Evolutionary conservation across 176 grass and related monocot species (phyloP).

Genomic region (Thinopyrum elongatum): DNA sequence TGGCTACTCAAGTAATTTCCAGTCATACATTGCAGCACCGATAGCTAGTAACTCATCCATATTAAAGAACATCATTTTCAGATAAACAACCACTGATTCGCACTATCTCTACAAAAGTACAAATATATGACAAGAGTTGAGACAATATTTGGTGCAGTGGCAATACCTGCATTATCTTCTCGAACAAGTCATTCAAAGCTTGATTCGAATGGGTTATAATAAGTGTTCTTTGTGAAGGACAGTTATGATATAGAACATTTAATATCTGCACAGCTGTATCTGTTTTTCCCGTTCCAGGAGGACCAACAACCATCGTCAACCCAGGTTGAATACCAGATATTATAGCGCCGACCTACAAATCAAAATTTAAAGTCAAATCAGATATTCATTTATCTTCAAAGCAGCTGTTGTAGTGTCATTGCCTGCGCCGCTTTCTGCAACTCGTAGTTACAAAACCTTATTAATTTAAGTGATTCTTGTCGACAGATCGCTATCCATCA

Average conservation of each 20-base stretch:
- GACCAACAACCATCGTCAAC: slow-evolving; percentile 98
- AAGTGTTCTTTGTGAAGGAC: slow-evolving; percentile 93
- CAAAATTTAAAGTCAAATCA: slow-evolving; percentile 25
- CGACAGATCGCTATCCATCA: background rate
- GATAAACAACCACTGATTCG: slow-evolving; percentile 10
- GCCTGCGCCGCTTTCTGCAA: background rate
- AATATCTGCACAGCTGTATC: slow-evolving; percentile 99
- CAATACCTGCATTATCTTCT: slow-evolving; percentile 99
- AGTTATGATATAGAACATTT: slow-evolving; percentile 99
- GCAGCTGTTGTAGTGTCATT: background rate
- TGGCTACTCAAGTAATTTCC: background rate
- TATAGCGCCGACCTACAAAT: slow-evolving; percentile 86
- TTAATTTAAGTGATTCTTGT: background rate
- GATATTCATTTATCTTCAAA: slow-evolving; percentile 1
- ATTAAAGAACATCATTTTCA: background rate
- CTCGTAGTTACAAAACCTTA: background rate
- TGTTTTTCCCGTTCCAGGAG: slow-evolving; percentile 97
- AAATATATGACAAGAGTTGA: background rate
- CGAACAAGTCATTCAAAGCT: slow-evolving; percentile 97
- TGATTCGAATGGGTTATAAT: slow-evolving; percentile 99
- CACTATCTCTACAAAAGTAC: background rate
- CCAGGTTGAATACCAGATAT: slow-evolving; percentile 97
- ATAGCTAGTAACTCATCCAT: background rate
- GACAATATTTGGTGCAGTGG: slow-evolving; percentile 4
- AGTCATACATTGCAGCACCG: background rate